Base-by-base conservation (phyloP, 2,329 filamentous ascomycete genomes). In the Ascosphaera aggregata region DNA sequence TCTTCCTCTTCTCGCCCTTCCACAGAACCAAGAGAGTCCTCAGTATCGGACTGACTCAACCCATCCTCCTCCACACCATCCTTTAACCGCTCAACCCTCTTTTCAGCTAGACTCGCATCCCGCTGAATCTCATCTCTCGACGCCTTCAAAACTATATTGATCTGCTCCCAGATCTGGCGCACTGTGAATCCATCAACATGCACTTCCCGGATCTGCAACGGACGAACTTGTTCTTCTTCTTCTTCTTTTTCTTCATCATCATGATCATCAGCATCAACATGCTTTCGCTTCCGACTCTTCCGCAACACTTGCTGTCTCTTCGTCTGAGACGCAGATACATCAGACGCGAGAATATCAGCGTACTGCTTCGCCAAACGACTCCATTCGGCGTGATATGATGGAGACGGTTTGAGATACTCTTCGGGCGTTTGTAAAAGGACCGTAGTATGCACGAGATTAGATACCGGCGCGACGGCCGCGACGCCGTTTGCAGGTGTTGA, bases 101-200 rank as follows among this genome's bases (percentile, higher is more conserved):
- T 44, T 13, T 41, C 43, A 15, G 48, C 43, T 20, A 45, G 44
- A 42, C 48, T 9, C 30, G 39, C 35, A 2, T 44, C 45, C 13
- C 44, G 43, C 9, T 40, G 27, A 31, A 69, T 61, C 49, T 75
- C 66, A 15, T 61, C 55, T 34, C 61, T 61, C 4, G 74, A 59
- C 36, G 73, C 70, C 44, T 78, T 67, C 41, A 95, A 74, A 16
- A 95, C 81, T 48, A 80, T 73, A 51, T 75, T 76, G 7, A 82
- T 79, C 60, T 98, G 89, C 56, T 94, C 81, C 80, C 86, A 98
- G 34, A 98, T 75, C 57, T 95, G 86, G 16, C 76, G 72, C 9
- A 80, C 76, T 48, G 79, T 80, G 48, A 95, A 93, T 0, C 86
- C 89, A 41, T 92, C 73, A 4, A 82, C 64, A 53, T 94, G 80